phyloP scores from a whole-genome alignment of 2,329 filamentous ascomycete genomes.

The Penicillium italicum region DNA sequence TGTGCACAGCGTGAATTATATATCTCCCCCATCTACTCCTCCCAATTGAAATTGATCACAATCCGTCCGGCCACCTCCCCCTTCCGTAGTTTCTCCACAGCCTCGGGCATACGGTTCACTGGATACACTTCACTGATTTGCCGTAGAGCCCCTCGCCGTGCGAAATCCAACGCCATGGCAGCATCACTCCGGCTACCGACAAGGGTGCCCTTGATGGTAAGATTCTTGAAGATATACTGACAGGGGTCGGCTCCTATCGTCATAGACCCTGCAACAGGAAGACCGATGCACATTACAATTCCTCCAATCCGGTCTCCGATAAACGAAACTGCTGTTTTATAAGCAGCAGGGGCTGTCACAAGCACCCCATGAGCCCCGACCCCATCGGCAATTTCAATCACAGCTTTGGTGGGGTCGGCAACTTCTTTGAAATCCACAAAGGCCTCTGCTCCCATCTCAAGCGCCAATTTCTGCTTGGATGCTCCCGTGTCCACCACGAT shows the following conservation, averaged over 20 bases:
- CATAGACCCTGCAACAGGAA: conserved; percentile 25
- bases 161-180: conserved; percentile 42
- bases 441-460: conserved; percentile 52
- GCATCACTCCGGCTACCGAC: conserved; percentile 34
- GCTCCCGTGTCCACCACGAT: conserved; percentile 55
- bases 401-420: conserved; percentile 36
- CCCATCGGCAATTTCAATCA: conserved; percentile 47
- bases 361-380: conserved; percentile 48
- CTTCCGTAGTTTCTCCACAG: conserved; percentile 48
- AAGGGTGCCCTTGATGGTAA: conserved; percentile 28
- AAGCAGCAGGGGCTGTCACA: conserved; percentile 41
- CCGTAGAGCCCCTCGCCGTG: conserved; percentile 49
- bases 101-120: conserved; percentile 49
- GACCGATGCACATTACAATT: conserved; percentile 53
- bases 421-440: conserved; percentile 55
- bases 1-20: too few relatives aligned
- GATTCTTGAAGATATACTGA: conserved; percentile 25
- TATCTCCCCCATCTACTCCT: not conserved
- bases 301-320: conserved; percentile 44
- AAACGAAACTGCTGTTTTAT: conserved; percentile 43
- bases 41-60: conserved; percentile 52
- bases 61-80: conserved; percentile 53
- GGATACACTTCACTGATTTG: conserved; percentile 50
- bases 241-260: conserved; percentile 26
- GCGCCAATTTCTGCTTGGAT: conserved; percentile 45